A percentile compares a stretch with the other conserved stretches of the same genome.
phyloP scores from a whole-genome alignment of 805 yeast species.

The Schwanniomyces polymorphus region DNA sequence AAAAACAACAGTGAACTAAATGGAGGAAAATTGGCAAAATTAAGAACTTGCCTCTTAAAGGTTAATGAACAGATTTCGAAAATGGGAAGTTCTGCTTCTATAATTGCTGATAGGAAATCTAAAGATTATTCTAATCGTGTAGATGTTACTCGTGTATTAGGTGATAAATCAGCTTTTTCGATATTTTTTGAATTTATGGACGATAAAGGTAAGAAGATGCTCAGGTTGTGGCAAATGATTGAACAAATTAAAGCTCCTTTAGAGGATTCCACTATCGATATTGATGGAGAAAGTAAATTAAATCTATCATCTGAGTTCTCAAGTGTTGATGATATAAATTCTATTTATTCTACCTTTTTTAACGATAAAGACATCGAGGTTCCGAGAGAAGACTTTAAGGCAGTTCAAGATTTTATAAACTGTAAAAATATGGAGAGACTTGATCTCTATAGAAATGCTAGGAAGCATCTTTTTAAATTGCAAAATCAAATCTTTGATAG shows the following conservation, averaged over 20 bases:
- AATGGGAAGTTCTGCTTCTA: not conserved
- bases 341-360: conserved; percentile 48
- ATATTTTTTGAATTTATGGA: conserved; percentile 22
- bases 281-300: conserved; percentile 28
- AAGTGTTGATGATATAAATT: conserved; percentile 53
- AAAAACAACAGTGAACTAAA: conserved; percentile 48
- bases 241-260: conserved; percentile 73
- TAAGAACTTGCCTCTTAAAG: conserved; percentile 9
- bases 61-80: conserved; percentile 4
- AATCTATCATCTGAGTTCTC: conserved; percentile 42
- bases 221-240: conserved; percentile 68
- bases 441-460: conserved; percentile 48
- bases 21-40: conserved; percentile 41
- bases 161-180: conserved; percentile 44
- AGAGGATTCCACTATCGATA: conserved; percentile 43
- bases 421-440: conserved; percentile 8
- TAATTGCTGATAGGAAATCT: not conserved
- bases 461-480: conserved; percentile 57
- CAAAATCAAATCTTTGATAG: conserved; percentile 56
- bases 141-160: conserved; percentile 44
- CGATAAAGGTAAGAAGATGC: conserved; percentile 19
- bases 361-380: conserved; percentile 8
- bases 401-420: conserved; percentile 28
- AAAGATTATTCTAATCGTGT: conserved; percentile 11
- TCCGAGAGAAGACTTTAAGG: conserved; percentile 11